Conservation (phyloP, 257 asterid genomes). For the Prunella vulgaris region DNA sequence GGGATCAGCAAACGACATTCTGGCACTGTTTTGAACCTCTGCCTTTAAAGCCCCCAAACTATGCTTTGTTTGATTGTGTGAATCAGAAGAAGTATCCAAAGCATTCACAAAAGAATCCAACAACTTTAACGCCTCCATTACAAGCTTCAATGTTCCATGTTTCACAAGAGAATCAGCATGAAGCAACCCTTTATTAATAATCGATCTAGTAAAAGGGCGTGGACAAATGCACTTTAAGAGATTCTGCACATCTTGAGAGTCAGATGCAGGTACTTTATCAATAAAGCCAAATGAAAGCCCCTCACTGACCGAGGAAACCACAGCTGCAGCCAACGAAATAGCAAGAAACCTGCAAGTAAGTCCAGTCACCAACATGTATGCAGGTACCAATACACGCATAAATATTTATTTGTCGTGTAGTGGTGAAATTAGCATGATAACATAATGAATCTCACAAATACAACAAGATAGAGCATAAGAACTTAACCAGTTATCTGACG, state of each 20-base stretch:
- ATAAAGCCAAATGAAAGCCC: constrained; percentile 48
- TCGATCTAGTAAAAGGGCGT: constrained; percentile 53
- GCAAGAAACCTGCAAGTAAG: constrained; percentile 73
- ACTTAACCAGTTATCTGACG: constrained; percentile 73
- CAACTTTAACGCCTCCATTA: constrained; percentile 66
- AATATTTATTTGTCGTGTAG: too few species aligned
- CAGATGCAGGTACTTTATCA: constrained; percentile 41
- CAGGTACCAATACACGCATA: not conserved
- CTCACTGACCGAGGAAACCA: constrained; percentile 59
- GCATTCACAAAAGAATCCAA: constrained; percentile 52
- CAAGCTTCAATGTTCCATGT: constrained; percentile 76
- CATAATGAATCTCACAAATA: constrained; percentile 9
- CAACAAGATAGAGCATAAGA: constrained; percentile 13
- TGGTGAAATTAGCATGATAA: not conserved
- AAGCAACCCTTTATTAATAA: constrained; percentile 75
- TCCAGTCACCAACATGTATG: constrained; percentile 35
- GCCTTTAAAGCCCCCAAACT: constrained; percentile 45
- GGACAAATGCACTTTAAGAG: constrained; percentile 72
- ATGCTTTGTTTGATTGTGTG: constrained; percentile 35
- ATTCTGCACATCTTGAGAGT: constrained; percentile 47
- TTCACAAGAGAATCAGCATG: constrained; percentile 68
- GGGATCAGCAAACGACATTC: constrained; percentile 71
- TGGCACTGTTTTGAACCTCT: constrained; percentile 56
- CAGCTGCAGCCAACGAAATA: constrained; percentile 79
- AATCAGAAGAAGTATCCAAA: constrained; percentile 32